Conservation (phyloP, 2,329 filamentous ascomycete species). For the Diaporthe sp. region DNA sequence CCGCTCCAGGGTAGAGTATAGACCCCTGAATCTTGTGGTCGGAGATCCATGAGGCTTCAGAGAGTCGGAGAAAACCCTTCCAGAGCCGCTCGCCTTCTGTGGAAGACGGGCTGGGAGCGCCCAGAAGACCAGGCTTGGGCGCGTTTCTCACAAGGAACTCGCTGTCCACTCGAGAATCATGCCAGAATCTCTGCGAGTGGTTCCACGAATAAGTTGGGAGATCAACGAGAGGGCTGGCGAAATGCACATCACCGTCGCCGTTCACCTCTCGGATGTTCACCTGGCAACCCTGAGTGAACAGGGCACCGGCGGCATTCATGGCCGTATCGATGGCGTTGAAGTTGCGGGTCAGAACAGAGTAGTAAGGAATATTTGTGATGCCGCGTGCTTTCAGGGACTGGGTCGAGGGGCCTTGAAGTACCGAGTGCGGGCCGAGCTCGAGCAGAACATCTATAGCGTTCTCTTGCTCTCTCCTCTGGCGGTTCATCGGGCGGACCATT, state of each 20-base stretch:
- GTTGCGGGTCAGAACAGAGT: constrained; percentile 17
- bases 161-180: constrained; percentile 43
- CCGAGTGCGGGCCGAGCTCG: constrained; percentile 26
- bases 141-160: not conserved
- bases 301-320: not conserved
- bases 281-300: not conserved
- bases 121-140: not conserved
- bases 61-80: constrained; percentile 47
- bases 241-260: constrained; percentile 21
- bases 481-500: not conserved
- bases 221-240: constrained; percentile 47
- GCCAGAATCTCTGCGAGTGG: constrained; percentile 57
- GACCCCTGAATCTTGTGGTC: constrained; percentile 24
- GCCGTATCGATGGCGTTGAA: constrained; percentile 14
- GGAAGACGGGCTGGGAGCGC: not conserved
- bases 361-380: constrained; percentile 13
- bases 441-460: constrained; percentile 14
- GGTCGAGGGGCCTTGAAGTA: constrained; percentile 3
- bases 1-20: constrained; percentile 27
- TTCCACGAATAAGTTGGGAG: constrained; percentile 64
- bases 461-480: not conserved
- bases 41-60: constrained; percentile 21
- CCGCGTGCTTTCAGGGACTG: constrained; percentile 4
- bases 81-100: not conserved
- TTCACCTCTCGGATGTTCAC: constrained; percentile 16